Evolutionary conservation across 2,329 filamentous ascomycete genomes (phyloP).

Genomic region (Aureobasidium uvarum): DNA sequence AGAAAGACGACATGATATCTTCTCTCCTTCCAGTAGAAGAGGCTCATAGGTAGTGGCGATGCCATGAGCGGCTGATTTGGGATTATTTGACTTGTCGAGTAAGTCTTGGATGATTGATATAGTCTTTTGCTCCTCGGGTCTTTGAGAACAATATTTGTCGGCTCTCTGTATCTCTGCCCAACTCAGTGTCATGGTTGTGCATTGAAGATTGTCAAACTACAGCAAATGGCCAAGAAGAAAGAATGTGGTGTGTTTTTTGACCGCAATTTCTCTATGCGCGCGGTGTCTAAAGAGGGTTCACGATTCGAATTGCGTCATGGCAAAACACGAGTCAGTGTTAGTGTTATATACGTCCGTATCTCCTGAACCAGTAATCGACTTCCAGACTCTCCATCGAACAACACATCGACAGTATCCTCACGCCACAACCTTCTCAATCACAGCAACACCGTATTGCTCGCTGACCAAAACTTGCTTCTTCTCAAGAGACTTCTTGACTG

Average conservation of each 20-base stretch:
- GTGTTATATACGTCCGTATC: constrained; percentile 4
- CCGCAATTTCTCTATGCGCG: neutral
- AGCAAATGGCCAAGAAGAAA: neutral
- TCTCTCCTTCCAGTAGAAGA: neutral
- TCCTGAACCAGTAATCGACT: neutral
- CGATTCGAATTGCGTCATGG: constrained; percentile 12
- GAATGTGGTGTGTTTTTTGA: neutral
- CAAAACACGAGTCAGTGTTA: constrained; percentile 1
- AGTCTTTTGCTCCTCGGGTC: neutral
- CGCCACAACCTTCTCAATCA: constrained; percentile 24
- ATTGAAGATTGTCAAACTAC: neutral
- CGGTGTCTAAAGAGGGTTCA: constrained; percentile 12
- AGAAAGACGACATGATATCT: neutral
- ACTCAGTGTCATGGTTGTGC: neutral
- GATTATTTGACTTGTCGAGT: neutral
- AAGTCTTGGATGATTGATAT: neutral
- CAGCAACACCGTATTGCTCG: constrained; percentile 32
- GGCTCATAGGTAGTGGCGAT: neutral
- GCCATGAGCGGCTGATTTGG: neutral
- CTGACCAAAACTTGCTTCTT: constrained; percentile 35
- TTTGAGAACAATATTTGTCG: neutral
- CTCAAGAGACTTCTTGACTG: constrained; percentile 34
- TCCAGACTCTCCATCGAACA: neutral
- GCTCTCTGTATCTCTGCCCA: neutral
- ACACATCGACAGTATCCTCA: too few species aligned